Evolutionary conservation across 371 early-diverging fungal genomes (phyloP).

Genomic region (Circinella minor): DNA sequence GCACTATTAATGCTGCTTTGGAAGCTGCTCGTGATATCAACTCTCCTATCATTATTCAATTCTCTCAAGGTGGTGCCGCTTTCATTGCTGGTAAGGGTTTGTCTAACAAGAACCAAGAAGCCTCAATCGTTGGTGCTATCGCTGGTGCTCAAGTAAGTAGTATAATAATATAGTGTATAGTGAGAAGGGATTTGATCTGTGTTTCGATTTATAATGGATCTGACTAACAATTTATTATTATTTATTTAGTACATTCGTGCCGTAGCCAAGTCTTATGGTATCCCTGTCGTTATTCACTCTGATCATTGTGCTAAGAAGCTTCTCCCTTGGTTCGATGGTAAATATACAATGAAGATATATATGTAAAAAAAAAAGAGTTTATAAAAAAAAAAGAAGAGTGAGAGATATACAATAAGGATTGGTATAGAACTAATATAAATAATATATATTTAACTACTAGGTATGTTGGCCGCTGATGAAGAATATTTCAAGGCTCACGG

Average conservation of each 20-base stretch:
- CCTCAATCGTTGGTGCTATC: slow-evolving; percentile 87
- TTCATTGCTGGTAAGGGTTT: slow-evolving; percentile 93
- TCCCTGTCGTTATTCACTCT: slow-evolving; percentile 89
- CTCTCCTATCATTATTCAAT: slow-evolving; percentile 91
- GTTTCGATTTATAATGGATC: neutral
- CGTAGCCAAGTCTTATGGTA: slow-evolving; percentile 89
- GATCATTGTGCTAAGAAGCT: slow-evolving; percentile 97
- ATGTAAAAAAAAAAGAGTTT: neutral
- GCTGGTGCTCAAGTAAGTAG: slow-evolving; percentile 78
- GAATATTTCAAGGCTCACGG: slow-evolving; percentile 87
- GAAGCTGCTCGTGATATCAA: slow-evolving; percentile 92
- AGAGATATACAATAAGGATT: neutral
- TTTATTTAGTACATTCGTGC: slow-evolving; percentile 68
- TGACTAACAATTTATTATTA: neutral
- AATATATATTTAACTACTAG: neutral
- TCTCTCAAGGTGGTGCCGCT: slow-evolving; percentile 91
- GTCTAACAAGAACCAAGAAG: slow-evolving; percentile 85
- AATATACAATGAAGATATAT: neutral
- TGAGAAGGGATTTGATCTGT: too few species aligned
- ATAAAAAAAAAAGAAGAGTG: neutral
- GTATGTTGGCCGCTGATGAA: slow-evolving; percentile 90
- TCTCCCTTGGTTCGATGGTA: slow-evolving; percentile 92
- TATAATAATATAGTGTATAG: neutral
- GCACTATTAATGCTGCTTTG: slow-evolving; percentile 88
- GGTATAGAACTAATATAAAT: neutral